Evolutionary conservation across 805 yeast species (phyloP).

Genomic region (Scheffersomyces amazonensis): DNA sequence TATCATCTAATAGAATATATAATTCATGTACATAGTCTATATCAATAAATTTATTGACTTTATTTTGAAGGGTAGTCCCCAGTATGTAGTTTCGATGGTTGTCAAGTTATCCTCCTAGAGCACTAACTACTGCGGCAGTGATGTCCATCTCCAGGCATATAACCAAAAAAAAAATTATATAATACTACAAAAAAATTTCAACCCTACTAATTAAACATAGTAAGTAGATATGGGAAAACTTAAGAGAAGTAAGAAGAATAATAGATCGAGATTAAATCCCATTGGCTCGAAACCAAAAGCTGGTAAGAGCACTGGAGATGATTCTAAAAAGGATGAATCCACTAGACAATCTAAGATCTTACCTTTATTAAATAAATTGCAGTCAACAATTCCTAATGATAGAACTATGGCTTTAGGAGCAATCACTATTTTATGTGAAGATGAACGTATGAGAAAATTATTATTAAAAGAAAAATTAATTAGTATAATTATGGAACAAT

Average conservation of each 20-base stretch:
- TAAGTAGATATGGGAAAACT: conserved; percentile 63
- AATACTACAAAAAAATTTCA: background rate
- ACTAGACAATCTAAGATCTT: conserved; percentile 54
- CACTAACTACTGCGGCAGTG: background rate
- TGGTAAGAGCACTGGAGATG: conserved; percentile 4
- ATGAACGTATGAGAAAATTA: conserved; percentile 55
- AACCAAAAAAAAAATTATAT: background rate
- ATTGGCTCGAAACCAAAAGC: conserved; percentile 13
- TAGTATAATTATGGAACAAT: conserved; percentile 58
- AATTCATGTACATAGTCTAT: no score
- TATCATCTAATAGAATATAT: no score
- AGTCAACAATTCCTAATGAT: conserved; percentile 65
- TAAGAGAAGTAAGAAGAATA: conserved; percentile 52
- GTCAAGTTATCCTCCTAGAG: no score
- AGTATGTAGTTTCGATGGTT: background rate
- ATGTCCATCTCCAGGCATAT: background rate
- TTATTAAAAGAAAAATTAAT: conserved; percentile 72
- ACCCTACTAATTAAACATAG: background rate
- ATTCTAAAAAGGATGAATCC: conserved; percentile 41
- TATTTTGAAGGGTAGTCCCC: no score
- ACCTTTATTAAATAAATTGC: conserved; percentile 66
- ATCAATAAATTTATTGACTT: no score
- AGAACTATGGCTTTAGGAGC: conserved; percentile 75
- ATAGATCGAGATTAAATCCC: conserved; percentile 35
- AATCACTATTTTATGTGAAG: conserved; percentile 69